Conservation (phyloP, 1,284 basidiomycete genomes). For the Erythrobasidium hasegawianum region DNA sequence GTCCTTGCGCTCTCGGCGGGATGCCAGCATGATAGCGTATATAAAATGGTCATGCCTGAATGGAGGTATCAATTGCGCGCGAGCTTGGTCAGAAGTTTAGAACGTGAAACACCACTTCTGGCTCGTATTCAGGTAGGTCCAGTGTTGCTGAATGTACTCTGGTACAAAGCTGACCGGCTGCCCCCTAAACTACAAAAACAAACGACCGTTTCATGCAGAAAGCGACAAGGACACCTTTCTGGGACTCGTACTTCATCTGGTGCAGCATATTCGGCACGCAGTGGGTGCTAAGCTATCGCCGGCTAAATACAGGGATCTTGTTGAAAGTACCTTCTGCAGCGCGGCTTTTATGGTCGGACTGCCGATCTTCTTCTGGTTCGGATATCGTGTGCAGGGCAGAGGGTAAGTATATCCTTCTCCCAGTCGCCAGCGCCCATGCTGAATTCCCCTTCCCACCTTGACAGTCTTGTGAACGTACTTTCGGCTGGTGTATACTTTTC, state of each 20-base stretch:
- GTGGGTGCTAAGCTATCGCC: conserved; percentile 6
- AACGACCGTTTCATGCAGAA: conserved; percentile 50
- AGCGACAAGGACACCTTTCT: conserved; percentile 61
- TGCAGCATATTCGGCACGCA: conserved; percentile 76
- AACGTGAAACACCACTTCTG: conserved; percentile 63
- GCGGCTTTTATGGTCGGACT: conserved; percentile 87
- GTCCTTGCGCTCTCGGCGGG: conserved; percentile 33
- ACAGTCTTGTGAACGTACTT: conserved; percentile 66
- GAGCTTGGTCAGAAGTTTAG: conserved; percentile 59
- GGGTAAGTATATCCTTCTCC: conserved; percentile 57
- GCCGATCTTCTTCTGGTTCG: conserved; percentile 84
- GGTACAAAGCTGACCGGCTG: background rate
- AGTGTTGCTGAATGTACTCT: background rate
- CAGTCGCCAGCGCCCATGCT: conserved; percentile 3
- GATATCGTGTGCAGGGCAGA: conserved; percentile 63
- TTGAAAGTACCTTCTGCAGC: background rate
- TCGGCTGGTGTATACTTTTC: conserved; percentile 77
- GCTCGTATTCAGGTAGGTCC: conserved; percentile 65
- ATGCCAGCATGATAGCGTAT: conserved; percentile 57
- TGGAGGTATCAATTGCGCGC: conserved; percentile 68
- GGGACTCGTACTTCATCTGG: conserved; percentile 87
- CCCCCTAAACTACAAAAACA: background rate
- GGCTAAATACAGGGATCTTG: background rate
- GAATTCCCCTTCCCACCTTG: background rate
- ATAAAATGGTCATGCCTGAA: conserved; percentile 60